phyloP scores from a whole-genome alignment of 441 rosid species.

The Adansonia grandidieri region DNA sequence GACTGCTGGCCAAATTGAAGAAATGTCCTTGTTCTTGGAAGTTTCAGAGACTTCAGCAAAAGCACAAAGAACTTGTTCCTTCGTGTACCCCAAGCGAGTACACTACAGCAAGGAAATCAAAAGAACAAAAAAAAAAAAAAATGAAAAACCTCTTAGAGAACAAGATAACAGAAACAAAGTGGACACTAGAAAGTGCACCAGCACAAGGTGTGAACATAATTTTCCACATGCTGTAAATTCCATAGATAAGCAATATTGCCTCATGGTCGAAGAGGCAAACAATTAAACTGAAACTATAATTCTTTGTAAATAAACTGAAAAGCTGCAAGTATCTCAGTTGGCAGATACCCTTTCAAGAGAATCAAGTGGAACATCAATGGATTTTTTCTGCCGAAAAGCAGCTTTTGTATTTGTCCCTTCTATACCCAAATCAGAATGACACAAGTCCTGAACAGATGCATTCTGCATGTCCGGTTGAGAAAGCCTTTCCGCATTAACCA shows the following conservation, averaged over 20 bases:
- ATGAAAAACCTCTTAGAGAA: neutral
- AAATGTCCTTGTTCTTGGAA: constrained; percentile 55
- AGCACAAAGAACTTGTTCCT: constrained; percentile 67
- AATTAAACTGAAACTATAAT: constrained; percentile 7
- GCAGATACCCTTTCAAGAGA: constrained; percentile 67
- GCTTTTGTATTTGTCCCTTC: constrained; percentile 35
- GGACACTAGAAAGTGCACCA: constrained; percentile 1
- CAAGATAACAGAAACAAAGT: constrained; percentile 5
- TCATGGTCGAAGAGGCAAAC: neutral
- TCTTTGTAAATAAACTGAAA: neutral
- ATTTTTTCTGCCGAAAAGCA: constrained; percentile 37
- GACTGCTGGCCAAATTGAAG: constrained; percentile 68
- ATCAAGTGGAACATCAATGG: constrained; percentile 59
- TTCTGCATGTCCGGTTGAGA: constrained; percentile 35
- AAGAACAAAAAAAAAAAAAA: constrained; percentile 12
- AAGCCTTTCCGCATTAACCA: constrained; percentile 42
- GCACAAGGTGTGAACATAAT: constrained; percentile 5
- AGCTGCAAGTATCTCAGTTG: neutral
- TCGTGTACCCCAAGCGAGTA: constrained; percentile 62
- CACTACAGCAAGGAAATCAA: constrained; percentile 46
- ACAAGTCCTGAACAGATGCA: constrained; percentile 35
- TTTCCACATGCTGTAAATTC: neutral
- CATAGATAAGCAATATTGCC: neutral
- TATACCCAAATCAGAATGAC: constrained; percentile 36
- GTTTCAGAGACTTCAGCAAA: constrained; percentile 62